These are phyloP conservation scores for Acorus calamus DNA, from an alignment of 106 monocot genomes.

Conservation along the genomic window DNA sequence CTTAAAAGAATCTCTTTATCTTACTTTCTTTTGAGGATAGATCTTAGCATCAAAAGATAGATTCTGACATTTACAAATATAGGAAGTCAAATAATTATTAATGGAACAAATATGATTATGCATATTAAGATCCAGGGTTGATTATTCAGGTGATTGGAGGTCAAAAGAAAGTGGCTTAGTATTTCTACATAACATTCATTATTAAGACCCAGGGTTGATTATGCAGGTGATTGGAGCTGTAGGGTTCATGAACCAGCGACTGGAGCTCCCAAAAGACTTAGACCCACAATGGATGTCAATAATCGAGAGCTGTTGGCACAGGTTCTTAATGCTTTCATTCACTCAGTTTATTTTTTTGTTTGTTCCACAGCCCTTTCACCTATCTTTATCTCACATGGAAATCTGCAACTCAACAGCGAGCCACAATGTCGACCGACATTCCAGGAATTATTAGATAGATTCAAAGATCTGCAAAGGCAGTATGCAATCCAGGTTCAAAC, in stretches of 20 bases:
- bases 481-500: constrained; percentile 41
- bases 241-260: constrained; percentile 90
- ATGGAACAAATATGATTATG: too few species aligned
- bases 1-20: neutral
- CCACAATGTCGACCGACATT: constrained; percentile 68
- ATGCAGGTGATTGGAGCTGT: constrained; percentile 56
- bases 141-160: too few species aligned
- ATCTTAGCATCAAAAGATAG: too few species aligned
- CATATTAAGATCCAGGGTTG: too few species aligned
- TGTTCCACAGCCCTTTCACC: neutral
- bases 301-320: constrained; percentile 90
- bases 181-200: too few species aligned
- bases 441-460: constrained; percentile 67
- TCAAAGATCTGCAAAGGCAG: constrained; percentile 67
- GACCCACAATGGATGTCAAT: constrained; percentile 83
- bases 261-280: constrained; percentile 70
- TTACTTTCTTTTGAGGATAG: neutral
- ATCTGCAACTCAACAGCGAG: constrained; percentile 32
- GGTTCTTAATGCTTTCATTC: constrained; percentile 15
- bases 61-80: too few species aligned
- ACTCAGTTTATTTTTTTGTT: neutral
- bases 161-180: too few species aligned
- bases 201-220: too few species aligned
- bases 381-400: neutral
- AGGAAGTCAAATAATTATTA: too few species aligned